Conservation (phyloP, 495 filamentous ascomycete genomes). For the Neurospora pannonica region DNA sequence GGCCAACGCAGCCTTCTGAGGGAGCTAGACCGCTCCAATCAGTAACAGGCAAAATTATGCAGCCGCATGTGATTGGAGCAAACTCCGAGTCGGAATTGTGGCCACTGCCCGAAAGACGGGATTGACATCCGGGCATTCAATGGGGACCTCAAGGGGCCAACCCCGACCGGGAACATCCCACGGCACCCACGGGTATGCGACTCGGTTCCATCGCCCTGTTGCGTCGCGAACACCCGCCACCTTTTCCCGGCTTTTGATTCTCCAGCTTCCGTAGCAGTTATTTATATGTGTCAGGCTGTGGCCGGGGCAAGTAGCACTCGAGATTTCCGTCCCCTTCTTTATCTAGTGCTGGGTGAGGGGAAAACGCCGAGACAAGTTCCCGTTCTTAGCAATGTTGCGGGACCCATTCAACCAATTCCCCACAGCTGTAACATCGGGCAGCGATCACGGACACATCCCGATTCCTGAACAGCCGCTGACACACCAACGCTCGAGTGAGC, state of each 20-base stretch:
- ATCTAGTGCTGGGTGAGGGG: not conserved
- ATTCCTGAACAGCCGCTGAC: not conserved
- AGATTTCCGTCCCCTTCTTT: not conserved
- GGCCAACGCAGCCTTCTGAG: not conserved
- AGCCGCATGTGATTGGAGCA: not conserved
- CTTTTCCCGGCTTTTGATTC: not conserved
- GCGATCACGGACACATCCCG: not conserved
- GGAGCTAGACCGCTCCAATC: conserved; percentile 6
- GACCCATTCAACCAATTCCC: not conserved
- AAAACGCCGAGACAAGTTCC: not conserved
- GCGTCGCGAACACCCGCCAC: not conserved
- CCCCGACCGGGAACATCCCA: not conserved
- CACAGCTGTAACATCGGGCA: not conserved
- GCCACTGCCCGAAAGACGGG: too few relatives aligned
- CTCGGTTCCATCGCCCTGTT: not conserved
- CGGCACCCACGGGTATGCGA: not conserved
- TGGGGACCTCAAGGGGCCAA: not conserved
- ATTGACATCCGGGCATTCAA: too few relatives aligned
- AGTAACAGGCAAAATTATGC: conserved; percentile 3
- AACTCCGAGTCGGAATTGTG: not conserved
- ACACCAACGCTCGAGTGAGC: not conserved
- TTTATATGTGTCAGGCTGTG: not conserved
- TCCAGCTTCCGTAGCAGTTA: not conserved
- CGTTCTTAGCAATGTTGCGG: not conserved
- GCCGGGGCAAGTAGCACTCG: not conserved